phyloP scores from a whole-genome alignment of 495 filamentous ascomycete genomes.

The Xylaria longipes region DNA sequence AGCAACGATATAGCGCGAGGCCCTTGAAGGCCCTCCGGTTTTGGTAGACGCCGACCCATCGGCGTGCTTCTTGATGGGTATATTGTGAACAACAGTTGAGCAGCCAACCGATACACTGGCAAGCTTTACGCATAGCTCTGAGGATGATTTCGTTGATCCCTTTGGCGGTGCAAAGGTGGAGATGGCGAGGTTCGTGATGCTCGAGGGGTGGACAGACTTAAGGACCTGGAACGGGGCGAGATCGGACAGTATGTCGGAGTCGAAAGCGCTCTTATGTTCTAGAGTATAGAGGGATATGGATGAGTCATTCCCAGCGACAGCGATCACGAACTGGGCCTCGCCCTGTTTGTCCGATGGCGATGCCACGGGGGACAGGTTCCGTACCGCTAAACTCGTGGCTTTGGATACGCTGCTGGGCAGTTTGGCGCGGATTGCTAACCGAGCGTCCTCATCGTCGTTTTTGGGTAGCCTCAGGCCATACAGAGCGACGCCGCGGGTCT shows the following conservation, averaged over 20 bases:
- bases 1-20: constrained; percentile 70
- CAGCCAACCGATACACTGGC: constrained; percentile 86
- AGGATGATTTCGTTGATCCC: constrained; percentile 49
- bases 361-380: constrained; percentile 62
- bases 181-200: constrained; percentile 85
- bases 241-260: constrained; percentile 58
- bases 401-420: constrained; percentile 51
- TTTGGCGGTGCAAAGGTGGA: constrained; percentile 70
- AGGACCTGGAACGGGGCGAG: constrained; percentile 69
- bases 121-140: constrained; percentile 69
- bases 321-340: constrained; percentile 77
- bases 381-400: constrained; percentile 77
- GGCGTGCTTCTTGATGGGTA: constrained; percentile 65
- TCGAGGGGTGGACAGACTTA: constrained; percentile 76
- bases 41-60: constrained; percentile 53
- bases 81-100: constrained; percentile 82
- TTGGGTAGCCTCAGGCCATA: constrained; percentile 58
- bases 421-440: constrained; percentile 47
- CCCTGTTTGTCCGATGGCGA: constrained; percentile 52
- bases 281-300: constrained; percentile 80
- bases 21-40: constrained; percentile 51
- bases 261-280: constrained; percentile 56
- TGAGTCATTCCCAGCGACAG: constrained; percentile 81
- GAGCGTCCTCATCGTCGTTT: constrained; percentile 46
- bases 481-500: constrained; percentile 55